Percentiles rank a stretch among this genome's conserved stretches.
Conservation (phyloP, 2,329 filamentous ascomycete species). For the Penicillium rolfsii region DNA sequence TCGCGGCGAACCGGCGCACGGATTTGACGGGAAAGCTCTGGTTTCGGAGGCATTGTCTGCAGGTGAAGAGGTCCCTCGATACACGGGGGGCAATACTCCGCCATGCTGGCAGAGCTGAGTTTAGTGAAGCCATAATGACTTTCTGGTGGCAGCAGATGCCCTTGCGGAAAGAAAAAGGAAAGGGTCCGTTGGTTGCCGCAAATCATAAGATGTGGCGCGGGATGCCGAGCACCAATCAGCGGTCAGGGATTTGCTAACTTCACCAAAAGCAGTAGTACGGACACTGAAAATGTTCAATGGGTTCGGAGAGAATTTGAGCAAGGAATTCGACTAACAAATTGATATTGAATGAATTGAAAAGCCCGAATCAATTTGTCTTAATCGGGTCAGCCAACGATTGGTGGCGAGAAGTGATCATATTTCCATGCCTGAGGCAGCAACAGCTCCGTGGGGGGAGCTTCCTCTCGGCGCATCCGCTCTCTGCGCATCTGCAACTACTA, state of each 20-base stretch:
- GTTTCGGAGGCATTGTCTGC: slow-evolving; percentile 46
- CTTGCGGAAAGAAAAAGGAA: slow-evolving; percentile 17
- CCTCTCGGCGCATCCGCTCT: slow-evolving; percentile 10
- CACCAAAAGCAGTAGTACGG: neutral
- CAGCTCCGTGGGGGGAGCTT: slow-evolving; percentile 20
- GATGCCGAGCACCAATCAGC: slow-evolving; percentile 28
- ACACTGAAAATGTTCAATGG: neutral
- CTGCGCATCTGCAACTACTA: slow-evolving; percentile 12
- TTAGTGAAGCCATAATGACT: slow-evolving; percentile 40
- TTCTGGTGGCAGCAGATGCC: slow-evolving; percentile 12
- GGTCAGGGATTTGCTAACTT: slow-evolving; percentile 22
- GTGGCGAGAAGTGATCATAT: slow-evolving; percentile 1
- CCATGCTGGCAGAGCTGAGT: slow-evolving; percentile 37
- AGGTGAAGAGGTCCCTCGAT: slow-evolving; percentile 46
- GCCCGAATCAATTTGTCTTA: too few relatives aligned
- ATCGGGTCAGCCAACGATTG: neutral
- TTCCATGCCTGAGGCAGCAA: slow-evolving; percentile 30
- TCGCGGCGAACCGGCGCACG: slow-evolving; percentile 35
- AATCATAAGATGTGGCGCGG: slow-evolving; percentile 23
- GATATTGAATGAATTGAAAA: neutral
- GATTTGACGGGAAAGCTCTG: slow-evolving; percentile 36
- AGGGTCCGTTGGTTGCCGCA: slow-evolving; percentile 18
- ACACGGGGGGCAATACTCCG: slow-evolving; percentile 42
- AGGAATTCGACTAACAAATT: neutral
- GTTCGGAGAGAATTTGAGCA: neutral